Percentiles rank a stretch among this genome's conserved stretches.
phyloP scores from a whole-genome alignment of 176 grass and related monocot species.

The Thinopyrum elongatum region DNA sequence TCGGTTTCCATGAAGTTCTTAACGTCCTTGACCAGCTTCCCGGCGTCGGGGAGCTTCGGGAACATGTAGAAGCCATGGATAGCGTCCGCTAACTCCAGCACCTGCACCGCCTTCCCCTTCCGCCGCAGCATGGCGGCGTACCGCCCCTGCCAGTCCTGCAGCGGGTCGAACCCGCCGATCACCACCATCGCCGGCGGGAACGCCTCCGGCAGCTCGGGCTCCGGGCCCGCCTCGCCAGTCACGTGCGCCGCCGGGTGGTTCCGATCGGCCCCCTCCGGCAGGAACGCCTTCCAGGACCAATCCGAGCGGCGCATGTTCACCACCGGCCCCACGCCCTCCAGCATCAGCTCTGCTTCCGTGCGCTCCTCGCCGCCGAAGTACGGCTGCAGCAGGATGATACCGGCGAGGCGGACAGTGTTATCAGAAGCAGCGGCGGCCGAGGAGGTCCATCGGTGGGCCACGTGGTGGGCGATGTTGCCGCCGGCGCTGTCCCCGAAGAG shows the following conservation, averaged over 20 bases:
- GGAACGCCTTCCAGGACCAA: constrained; percentile 48
- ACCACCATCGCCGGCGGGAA: constrained; percentile 43
- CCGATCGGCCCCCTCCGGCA: constrained; percentile 44
- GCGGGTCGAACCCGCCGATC: constrained; percentile 11
- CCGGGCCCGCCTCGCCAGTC: not conserved
- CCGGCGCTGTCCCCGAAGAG: constrained; percentile 70
- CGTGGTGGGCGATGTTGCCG: constrained; percentile 69
- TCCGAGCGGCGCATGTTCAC: constrained; percentile 35
- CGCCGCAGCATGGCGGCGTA: constrained; percentile 21
- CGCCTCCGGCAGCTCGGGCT: constrained; percentile 29
- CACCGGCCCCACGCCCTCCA: constrained; percentile 40
- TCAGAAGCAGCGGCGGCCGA: not conserved
- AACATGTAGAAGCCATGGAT: not conserved
- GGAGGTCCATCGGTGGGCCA: constrained; percentile 41
- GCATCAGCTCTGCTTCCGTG: constrained; percentile 25
- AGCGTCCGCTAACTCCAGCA: not conserved
- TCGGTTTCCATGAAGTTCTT: not conserved
- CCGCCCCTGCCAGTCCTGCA: constrained; percentile 39
- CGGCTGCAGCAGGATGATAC: constrained; percentile 50
- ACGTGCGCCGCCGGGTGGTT: constrained; percentile 52
- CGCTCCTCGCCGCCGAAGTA: constrained; percentile 71
- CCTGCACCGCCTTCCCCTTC: not conserved
- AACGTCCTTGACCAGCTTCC: not conserved
- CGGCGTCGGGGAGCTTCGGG: not conserved
- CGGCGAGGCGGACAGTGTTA: constrained; percentile 25